Conservation (phyloP, 179 eudicot species). For the Silene noctiflora region DNA sequence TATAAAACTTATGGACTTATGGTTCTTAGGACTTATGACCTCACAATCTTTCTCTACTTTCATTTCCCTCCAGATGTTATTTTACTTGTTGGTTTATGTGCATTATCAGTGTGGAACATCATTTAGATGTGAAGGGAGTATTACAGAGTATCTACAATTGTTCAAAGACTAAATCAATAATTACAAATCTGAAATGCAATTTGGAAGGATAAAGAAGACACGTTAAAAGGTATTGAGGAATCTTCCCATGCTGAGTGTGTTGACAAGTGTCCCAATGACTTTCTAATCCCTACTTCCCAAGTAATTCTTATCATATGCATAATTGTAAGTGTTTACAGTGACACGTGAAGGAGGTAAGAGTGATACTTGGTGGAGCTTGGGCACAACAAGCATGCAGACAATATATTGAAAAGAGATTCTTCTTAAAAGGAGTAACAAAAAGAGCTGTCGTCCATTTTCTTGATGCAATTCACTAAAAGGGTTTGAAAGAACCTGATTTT, state of each 20-base stretch:
- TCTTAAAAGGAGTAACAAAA: not conserved
- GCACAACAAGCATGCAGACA: conserved; percentile 6
- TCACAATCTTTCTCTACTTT: no score
- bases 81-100: no score
- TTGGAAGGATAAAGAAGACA: conserved; percentile 6
- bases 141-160: not conserved
- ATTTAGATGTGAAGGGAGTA: no score
- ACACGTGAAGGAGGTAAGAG: not conserved
- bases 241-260: conserved; percentile 4
- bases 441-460: not conserved
- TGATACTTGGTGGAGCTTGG: conserved; percentile 1
- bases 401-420: not conserved
- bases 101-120: no score
- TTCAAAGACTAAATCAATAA: not conserved
- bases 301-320: conserved; percentile 1
- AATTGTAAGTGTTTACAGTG: not conserved
- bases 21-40: no score
- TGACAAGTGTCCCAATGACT: not conserved
- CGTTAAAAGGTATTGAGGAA: not conserved
- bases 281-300: not conserved
- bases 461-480: conserved; percentile 9
- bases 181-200: not conserved
- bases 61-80: no score
- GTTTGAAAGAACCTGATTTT: conserved; percentile 54
- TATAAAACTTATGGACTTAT: no score